Base-by-base conservation (phyloP, 768 basidiomycete species). In the Russula virescens region DNA sequence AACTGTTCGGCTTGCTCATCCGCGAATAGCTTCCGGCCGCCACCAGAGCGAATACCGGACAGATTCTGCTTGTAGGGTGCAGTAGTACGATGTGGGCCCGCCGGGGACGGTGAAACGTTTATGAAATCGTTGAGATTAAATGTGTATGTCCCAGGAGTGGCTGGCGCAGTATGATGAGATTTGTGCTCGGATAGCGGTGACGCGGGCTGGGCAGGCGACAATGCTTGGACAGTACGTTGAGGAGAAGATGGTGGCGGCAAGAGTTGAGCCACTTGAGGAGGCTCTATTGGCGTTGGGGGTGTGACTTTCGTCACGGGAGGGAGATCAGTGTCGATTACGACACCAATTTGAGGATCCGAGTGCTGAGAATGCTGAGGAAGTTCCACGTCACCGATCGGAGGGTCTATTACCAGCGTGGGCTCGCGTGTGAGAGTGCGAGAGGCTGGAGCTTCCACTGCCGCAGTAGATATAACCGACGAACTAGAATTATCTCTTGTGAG, bases 391-490 rank as follows among this genome's bases (percentile, higher is more conserved):
- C 59, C 51, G 18, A 61, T 13, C 8, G 52, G 60, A n/a, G 62
- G 56, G 1, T 58, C 58, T 25, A 59, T 31, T 25, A 58, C 26
- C 13, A 60, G 58, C 52, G 60, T 61, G 11, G 61, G 58, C 5
- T 63, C 65, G 58, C 53, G 65, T 16, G 23, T 55, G 42, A 57
- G 53, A 34, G 66, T 48, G 13, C 28, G 35, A 5, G 55, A 26
- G 23, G 60, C 34, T 40, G 60, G 53, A 51, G 25, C 48, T 8
- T 68, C 67, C 11, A 55, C 34, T 14, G 49, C 40, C 9, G 46
- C 47, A 18, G 64, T 45, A 10, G 68, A 78, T 34, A 76, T 71
- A 62, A 75, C 76, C 50, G 80, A 81, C 38, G 72, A 69, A 55
- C 75, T 71, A 38, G 77, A 75, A 47, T 73, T 75, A 52, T 77